A percentile compares a stretch with the other conserved stretches of the same genome.
Conservation (phyloP, 768 basidiomycete genomes). For the Leucocoprinus sp. region DNA sequence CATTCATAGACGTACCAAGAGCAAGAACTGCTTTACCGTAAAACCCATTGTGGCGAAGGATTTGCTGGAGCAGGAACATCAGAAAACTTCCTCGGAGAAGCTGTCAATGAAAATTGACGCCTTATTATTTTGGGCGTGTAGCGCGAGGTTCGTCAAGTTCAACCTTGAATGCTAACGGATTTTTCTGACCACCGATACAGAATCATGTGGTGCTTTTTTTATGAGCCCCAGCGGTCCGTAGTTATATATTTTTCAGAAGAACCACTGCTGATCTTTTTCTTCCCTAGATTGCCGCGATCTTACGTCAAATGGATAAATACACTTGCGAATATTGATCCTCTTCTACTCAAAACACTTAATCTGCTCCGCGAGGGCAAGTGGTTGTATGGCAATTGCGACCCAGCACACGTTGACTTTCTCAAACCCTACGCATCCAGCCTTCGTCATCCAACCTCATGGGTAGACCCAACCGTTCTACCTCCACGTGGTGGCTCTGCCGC, state of each 20-base stretch:
- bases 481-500: conserved; percentile 52
- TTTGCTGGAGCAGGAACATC: conserved; percentile 21
- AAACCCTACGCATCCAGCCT: conserved; percentile 43
- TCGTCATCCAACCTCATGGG: conserved; percentile 55
- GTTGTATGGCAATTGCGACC: conserved; percentile 46
- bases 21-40: background rate
- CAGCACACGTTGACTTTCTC: conserved; percentile 32
- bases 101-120: conserved; percentile 52
- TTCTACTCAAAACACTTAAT: conserved; percentile 47
- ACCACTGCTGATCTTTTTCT: background rate
- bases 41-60: conserved; percentile 17
- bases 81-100: conserved; percentile 17
- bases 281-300: conserved; percentile 44
- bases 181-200: conserved; percentile 26
- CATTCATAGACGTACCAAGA: conserved; percentile 27
- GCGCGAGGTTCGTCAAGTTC: conserved; percentile 57
- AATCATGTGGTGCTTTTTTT: conserved; percentile 89
- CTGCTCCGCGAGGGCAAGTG: conserved; percentile 46
- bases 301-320: conserved; percentile 76
- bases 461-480: conserved; percentile 50
- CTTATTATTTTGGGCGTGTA: conserved; percentile 68
- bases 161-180: conserved; percentile 5
- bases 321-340: conserved; percentile 58
- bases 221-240: conserved; percentile 58
- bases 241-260: background rate